These are phyloP conservation scores for Ichthyophthirius multifiliis DNA, from an alignment of 169 alveolate species.

Conservation along the genomic window DNA sequence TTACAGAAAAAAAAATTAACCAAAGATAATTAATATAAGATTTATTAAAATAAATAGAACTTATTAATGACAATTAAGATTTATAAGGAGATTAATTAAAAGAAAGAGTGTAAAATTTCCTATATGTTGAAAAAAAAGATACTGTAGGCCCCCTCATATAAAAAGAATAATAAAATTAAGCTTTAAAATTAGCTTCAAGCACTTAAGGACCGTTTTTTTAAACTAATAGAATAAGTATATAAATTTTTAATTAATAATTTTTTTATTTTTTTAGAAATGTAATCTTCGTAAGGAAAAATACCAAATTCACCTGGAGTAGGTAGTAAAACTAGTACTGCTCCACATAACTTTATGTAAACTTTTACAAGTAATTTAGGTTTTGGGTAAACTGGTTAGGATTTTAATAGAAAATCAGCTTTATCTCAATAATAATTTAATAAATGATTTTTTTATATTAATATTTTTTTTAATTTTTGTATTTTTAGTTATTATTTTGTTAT, in stretches of 20 bases:
- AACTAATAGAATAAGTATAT: neutral
- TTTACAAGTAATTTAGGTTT: neutral
- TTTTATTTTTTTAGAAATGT: neutral
- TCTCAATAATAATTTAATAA: too few relatives aligned
- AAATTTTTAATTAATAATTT: neutral
- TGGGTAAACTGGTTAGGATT: neutral
- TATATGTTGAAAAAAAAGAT: neutral
- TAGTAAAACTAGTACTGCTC: neutral
- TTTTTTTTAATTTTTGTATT: too few relatives aligned
- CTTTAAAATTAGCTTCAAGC: neutral
- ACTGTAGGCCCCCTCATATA: neutral
- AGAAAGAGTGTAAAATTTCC: conserved; percentile 2
- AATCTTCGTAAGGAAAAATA: neutral
- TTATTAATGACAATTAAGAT: neutral
- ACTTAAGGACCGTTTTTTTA: neutral
- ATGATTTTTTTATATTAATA: too few relatives aligned
- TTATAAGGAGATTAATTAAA: neutral
- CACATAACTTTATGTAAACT: neutral
- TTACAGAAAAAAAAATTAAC: neutral
- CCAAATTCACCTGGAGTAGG: neutral
- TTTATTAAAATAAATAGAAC: neutral
- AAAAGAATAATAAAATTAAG: neutral
- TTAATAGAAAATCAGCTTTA: neutral
- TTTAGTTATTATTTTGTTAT: too few relatives aligned
- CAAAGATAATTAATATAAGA: neutral